A percentile compares a stretch with the other conserved stretches of the same genome.
phyloP scores from a whole-genome alignment of 163 green algal species.

The Chlorella variabilis region DNA sequence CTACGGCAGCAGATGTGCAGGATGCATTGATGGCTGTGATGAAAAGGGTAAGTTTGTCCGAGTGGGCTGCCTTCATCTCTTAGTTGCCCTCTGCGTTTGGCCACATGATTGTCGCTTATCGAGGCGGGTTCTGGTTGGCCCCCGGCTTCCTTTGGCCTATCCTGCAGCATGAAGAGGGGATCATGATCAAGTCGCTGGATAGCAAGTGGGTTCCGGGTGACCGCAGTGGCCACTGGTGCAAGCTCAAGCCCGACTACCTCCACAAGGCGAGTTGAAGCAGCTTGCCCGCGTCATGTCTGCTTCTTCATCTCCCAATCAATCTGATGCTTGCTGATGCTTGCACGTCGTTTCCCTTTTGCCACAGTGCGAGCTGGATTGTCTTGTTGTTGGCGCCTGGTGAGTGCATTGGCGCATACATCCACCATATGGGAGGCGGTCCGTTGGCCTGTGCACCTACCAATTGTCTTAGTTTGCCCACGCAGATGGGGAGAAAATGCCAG shows the following conservation, averaged over 20 bases:
- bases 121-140: too few relatives aligned
- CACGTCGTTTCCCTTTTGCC: neutral
- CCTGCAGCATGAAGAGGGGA: conserved; percentile 14
- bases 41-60: too few relatives aligned
- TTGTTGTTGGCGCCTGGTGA: neutral
- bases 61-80: too few relatives aligned
- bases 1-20: neutral
- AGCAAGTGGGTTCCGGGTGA: neutral
- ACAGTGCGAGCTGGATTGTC: neutral
- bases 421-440: too few relatives aligned
- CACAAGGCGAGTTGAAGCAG: neutral
- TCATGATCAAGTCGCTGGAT: conserved; percentile 5
- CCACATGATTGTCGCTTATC: too few relatives aligned
- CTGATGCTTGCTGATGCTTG: neutral
- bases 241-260: conserved; percentile 19
- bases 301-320: too few relatives aligned
- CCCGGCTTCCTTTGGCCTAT: too few relatives aligned
- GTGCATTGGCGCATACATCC: too few relatives aligned
- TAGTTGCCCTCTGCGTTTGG: too few relatives aligned
- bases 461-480: too few relatives aligned
- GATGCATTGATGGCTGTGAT: neutral
- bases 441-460: too few relatives aligned
- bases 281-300: too few relatives aligned
- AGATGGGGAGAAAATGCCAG: neutral
- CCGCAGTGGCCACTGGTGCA: conserved; percentile 1